phyloP scores from a whole-genome alignment of 305 asterid genomes.

The Solanum chacoense region DNA sequence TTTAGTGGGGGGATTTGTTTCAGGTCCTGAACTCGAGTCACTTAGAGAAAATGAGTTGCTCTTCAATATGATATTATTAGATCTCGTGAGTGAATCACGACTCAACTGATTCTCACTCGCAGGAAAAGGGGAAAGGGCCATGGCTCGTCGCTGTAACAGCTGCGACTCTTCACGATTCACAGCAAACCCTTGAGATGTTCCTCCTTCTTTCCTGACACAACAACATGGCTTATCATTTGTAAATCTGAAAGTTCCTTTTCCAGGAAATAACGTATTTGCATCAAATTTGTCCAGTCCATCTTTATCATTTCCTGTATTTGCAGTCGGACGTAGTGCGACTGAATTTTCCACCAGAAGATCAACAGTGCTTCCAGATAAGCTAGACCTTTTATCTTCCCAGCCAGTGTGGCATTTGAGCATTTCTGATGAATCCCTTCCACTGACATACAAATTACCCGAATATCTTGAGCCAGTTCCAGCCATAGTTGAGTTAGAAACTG shows the following conservation, averaged over 20 bases:
- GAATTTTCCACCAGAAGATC: conserved; percentile 22
- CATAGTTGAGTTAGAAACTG: conserved; percentile 36
- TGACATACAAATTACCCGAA: conserved; percentile 19
- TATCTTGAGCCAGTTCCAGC: conserved; percentile 41
- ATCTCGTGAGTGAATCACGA: conserved; percentile 11
- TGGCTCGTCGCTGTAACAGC: conserved; percentile 26
- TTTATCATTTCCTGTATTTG: conserved; percentile 14
- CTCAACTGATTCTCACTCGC: conserved; percentile 23
- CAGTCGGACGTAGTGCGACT: conserved; percentile 14
- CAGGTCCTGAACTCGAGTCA: conserved; percentile 15
- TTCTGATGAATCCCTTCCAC: conserved; percentile 4
- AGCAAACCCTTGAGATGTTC: conserved; percentile 19
- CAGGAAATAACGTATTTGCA: conserved; percentile 11
- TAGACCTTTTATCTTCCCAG: conserved; percentile 12
- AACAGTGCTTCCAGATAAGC: conserved; percentile 13
- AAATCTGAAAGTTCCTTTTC: conserved; percentile 17
- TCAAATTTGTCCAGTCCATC: conserved; percentile 17
- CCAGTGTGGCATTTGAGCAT: background rate
- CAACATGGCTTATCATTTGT: conserved; percentile 46
- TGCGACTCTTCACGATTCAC: conserved; percentile 37
- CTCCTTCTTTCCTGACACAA: conserved; percentile 60
- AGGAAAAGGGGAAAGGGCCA: conserved; percentile 21
- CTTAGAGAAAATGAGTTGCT: conserved; percentile 17
- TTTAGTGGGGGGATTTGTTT: conserved; percentile 8
- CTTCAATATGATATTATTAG: conserved; percentile 7